Evolutionary conservation across 2,329 filamentous ascomycete genomes (phyloP).

Genomic region (Colletotrichum tofieldiae): DNA sequence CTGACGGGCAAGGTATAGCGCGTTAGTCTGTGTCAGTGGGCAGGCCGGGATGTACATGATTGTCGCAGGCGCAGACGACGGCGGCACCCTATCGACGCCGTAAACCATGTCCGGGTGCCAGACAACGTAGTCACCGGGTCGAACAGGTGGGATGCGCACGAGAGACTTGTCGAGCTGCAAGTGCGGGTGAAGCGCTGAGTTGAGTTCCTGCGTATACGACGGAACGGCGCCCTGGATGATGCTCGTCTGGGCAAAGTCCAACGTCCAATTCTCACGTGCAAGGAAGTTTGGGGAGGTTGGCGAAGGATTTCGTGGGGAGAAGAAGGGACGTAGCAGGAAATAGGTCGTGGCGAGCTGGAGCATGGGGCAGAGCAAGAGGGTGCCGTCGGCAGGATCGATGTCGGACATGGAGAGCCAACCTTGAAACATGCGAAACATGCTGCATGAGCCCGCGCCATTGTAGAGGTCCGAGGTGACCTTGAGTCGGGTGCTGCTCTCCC

Average conservation of each 20-base stretch:
- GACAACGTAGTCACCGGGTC: constrained; percentile 82
- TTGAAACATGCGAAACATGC: constrained; percentile 73
- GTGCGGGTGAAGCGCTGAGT: constrained; percentile 79
- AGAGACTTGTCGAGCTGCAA: constrained; percentile 77
- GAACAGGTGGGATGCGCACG: constrained; percentile 78
- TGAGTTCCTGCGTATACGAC: constrained; percentile 81
- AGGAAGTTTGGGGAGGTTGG: constrained; percentile 54
- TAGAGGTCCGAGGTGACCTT: constrained; percentile 70
- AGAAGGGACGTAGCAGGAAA: constrained; percentile 84
- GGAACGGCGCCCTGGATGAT: constrained; percentile 79
- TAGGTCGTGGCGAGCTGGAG: constrained; percentile 79
- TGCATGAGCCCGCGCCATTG: constrained; percentile 71
- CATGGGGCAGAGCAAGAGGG: constrained; percentile 79
- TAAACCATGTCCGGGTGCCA: constrained; percentile 83
- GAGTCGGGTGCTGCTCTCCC: constrained; percentile 68
- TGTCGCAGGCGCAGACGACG: constrained; percentile 44
- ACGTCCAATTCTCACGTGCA: constrained; percentile 67
- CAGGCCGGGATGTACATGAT: constrained; percentile 59
- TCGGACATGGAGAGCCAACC: constrained; percentile 69
- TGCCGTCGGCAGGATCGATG: constrained; percentile 78
- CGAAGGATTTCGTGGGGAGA: constrained; percentile 61
- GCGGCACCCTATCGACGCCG: constrained; percentile 72
- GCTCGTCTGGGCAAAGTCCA: constrained; percentile 61
- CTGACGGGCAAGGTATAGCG: constrained; percentile 70
- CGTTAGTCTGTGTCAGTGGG: constrained; percentile 70